These are phyloP conservation scores for Kappamyces sp. DNA, from an alignment of 192 early-diverging fungal species.

Conservation along the genomic window DNA sequence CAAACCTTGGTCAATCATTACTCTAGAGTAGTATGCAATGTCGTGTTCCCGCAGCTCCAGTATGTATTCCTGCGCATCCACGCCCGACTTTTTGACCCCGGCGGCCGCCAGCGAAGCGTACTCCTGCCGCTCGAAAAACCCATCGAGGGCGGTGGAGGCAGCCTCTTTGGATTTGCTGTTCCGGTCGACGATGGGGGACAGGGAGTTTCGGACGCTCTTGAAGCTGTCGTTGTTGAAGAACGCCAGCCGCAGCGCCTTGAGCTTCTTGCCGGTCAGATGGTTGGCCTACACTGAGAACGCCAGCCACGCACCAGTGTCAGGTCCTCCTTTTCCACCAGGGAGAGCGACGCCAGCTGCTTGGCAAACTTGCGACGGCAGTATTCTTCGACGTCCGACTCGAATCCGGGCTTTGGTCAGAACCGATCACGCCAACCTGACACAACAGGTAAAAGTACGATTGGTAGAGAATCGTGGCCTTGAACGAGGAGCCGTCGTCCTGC, in stretches of 20 bases:
- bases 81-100: not conserved
- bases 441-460: conserved; percentile 89
- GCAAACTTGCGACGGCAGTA: conserved; percentile 70
- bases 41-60: conserved; percentile 95
- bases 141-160: conserved; percentile 60
- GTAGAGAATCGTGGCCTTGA: conserved; percentile 81
- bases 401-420: conserved; percentile 44
- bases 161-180: conserved; percentile 63
- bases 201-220: conserved; percentile 60
- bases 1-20: conserved; percentile 84
- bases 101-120: not conserved
- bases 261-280: conserved; percentile 73
- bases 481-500: conserved; percentile 78
- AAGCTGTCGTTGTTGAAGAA: conserved; percentile 86
- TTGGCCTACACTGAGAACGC: conserved; percentile 56
- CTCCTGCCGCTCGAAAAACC: conserved; percentile 43
- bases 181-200: conserved; percentile 63
- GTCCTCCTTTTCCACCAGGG: conserved; percentile 72
- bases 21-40: conserved; percentile 91
- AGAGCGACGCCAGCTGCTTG: conserved; percentile 56
- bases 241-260: conserved; percentile 66
- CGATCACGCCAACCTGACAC: conserved; percentile 55
- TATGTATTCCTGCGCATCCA: conserved; percentile 63
- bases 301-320: conserved; percentile 57
- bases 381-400: conserved; percentile 80